Evolutionary conservation across 441 rosid species (phyloP).

Genomic region (Brassica hybrid): DNA sequence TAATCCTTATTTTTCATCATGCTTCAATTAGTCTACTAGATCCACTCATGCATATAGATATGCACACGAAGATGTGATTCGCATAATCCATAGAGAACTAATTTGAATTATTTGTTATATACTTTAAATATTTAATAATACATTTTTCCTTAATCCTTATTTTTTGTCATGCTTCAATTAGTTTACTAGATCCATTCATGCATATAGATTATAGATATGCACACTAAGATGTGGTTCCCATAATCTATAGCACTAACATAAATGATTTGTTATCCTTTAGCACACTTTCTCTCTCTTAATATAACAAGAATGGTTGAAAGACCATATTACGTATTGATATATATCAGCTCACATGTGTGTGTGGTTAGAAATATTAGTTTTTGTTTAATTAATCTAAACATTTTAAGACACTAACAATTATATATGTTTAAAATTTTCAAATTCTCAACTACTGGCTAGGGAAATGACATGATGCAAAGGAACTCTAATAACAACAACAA

Average conservation of each 20-base stretch:
- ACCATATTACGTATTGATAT: not conserved
- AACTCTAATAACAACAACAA: conserved; percentile 6
- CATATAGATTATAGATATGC: not conserved
- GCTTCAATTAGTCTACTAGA: not conserved
- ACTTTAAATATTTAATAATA: not conserved
- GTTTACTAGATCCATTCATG: conserved; percentile 8
- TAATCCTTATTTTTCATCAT: not conserved
- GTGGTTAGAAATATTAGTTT: conserved; percentile 1
- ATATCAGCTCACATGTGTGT: not conserved
- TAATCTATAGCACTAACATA: not conserved
- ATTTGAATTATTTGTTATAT: not conserved
- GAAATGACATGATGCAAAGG: conserved; percentile 44
- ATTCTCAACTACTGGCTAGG: conserved; percentile 15
- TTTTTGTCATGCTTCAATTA: not conserved
- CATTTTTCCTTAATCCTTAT: not conserved
- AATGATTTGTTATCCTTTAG: not conserved
- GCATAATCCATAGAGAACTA: not conserved
- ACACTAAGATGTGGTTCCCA: not conserved
- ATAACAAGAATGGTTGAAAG: not conserved
- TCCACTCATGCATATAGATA: conserved; percentile 5
- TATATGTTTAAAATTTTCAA: not conserved
- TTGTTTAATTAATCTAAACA: not conserved
- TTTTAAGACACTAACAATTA: not conserved
- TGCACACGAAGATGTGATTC: not conserved
- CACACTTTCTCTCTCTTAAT: not conserved